These are phyloP conservation scores for Stromatinia cepivora DNA, from an alignment of 2,329 filamentous ascomycete species.

Conservation along the genomic window DNA sequence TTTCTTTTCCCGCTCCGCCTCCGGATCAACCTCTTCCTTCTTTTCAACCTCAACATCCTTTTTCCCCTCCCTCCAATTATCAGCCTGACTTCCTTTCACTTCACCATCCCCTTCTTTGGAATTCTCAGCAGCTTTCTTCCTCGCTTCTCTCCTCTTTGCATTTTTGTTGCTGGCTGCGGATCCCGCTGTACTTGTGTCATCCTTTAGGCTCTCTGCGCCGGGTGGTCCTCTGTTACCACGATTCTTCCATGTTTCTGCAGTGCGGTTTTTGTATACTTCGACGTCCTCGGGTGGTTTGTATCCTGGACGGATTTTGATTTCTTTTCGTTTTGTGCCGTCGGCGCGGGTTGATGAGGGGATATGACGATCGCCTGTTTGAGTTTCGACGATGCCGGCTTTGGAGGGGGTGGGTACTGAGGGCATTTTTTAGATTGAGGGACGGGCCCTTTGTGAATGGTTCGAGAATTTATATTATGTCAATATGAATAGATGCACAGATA, in stretches of 20 bases:
- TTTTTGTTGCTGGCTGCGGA: conserved; percentile 74
- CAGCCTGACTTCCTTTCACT: conserved; percentile 37
- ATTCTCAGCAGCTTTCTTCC: conserved; percentile 58
- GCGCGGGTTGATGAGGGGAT: conserved; percentile 85
- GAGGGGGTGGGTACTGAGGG: conserved; percentile 48
- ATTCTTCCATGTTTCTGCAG: conserved; percentile 80
- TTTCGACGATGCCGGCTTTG: conserved; percentile 73
- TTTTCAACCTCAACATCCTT: conserved; percentile 30
- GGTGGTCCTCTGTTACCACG: conserved; percentile 70
- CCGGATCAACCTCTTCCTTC: conserved; percentile 55
- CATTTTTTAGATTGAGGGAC: conserved; percentile 33
- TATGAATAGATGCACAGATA: not conserved
- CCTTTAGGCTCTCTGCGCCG: conserved; percentile 62
- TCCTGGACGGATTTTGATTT: conserved; percentile 90
- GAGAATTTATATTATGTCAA: not conserved
- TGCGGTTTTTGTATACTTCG: conserved; percentile 92
- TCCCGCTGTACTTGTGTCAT: conserved; percentile 45
- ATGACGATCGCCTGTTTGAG: conserved; percentile 74
- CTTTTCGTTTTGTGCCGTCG: conserved; percentile 88
- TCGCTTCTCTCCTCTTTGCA: conserved; percentile 72
- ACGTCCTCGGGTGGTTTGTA: conserved; percentile 95
- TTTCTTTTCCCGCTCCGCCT: conserved; percentile 87
- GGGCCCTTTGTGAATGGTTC: not conserved
- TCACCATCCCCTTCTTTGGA: conserved; percentile 43
- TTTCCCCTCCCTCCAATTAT: conserved; percentile 43